Evolutionary conservation across 805 yeast genomes (phyloP), one percentile per base, ranked within the genome.

Genomic region (Peterozyma xylosa): DNA sequence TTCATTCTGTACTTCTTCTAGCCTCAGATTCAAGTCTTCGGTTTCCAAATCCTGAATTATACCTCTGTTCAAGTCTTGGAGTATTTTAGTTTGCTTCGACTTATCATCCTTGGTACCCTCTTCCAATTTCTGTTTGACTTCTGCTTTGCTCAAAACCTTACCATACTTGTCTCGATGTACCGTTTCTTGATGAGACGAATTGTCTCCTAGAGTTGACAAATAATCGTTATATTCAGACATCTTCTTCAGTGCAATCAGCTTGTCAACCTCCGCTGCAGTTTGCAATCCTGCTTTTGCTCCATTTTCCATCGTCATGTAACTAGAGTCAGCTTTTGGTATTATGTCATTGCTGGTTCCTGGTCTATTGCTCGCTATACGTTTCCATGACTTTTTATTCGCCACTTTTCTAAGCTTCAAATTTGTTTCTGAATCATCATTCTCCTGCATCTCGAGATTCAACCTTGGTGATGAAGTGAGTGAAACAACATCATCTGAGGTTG

Each of bases 141-240:
- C 45, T 41, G 58, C 62, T 35, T 11, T 10, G 48, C 76, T 73
- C 3, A 82, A 62, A 16, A 64, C 67, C 30, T 74, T 63, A 14
- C 95, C 95, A 1, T 70, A 55, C 2, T 73, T 62, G 54, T 85
- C 91, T 67, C 93, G 72, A 52, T 73, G 74, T 0, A 78, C 64
- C 0, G 84, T 78, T 35, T 61, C 57, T 15, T 16, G 6, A 36
- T 13, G 5, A 40, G 5, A 39, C 49, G n/a, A 47, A 48, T 36
- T 35, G 30, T 10, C 18, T 45, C 47, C 42, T 6, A 57, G 33
- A 42, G 47, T 32, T 9, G 13, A 11, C 9, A 32, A 32, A 32
- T 32, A 32, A 5, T 32, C 52, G 46, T 38, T 41, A 33, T 46
- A 43, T 27, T 57, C 62, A 14, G 40, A 45, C 13, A 46, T 49